Conservation (phyloP, 495 filamentous ascomycete genomes). For the Neurospora hispaniola region DNA sequence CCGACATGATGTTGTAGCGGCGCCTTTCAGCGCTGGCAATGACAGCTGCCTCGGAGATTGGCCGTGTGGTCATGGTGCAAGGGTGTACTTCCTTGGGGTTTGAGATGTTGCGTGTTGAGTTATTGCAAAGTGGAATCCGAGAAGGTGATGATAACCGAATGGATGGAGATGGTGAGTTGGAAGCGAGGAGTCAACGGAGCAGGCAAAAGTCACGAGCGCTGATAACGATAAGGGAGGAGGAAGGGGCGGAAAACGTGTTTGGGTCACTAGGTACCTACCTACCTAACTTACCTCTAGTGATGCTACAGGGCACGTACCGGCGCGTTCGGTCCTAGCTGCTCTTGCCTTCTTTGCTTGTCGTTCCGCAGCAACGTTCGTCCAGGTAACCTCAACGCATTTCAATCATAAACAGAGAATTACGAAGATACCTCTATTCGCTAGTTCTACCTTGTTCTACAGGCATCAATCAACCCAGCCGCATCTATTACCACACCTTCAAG, state of each 20-base stretch:
- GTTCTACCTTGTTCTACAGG: neutral
- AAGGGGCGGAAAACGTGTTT: neutral
- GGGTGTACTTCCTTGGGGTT: neutral
- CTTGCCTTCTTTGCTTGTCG: neutral
- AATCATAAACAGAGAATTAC: neutral
- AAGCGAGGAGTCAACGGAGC: neutral
- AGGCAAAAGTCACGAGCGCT: neutral
- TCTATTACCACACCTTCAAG: neutral
- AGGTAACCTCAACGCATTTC: neutral
- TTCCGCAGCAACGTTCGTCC: neutral
- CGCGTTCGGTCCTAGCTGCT: neutral
- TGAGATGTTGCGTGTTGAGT: neutral
- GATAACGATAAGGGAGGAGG: neutral
- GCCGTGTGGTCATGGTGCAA: neutral
- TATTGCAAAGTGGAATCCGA: neutral
- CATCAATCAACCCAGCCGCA: neutral
- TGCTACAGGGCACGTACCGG: neutral
- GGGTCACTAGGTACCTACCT: no score
- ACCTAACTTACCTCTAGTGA: neutral
- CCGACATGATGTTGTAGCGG: neutral
- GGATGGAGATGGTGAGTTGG: neutral
- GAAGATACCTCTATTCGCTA: neutral
- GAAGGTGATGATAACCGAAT: neutral
- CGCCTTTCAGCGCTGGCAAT: neutral
- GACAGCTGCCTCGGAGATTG: neutral